These are phyloP conservation scores for Ichthyophthirius multifiliis DNA, from an alignment of 169 alveolate species.

Conservation along the genomic window DNA sequence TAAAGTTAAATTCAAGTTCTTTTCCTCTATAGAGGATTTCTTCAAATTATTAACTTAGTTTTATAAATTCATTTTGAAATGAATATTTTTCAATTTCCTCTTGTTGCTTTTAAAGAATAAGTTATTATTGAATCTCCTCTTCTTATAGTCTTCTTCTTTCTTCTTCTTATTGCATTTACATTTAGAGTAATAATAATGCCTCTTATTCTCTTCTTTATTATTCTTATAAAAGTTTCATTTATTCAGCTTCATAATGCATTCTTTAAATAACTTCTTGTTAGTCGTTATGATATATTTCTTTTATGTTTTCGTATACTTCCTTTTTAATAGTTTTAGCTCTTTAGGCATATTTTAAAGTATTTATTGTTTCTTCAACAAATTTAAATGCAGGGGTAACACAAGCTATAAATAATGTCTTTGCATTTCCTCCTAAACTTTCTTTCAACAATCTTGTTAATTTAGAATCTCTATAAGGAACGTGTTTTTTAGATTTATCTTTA, in stretches of 20 bases:
- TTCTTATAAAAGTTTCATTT: no score
- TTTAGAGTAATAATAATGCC: no score
- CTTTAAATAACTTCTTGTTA: background rate
- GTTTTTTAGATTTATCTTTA: conserved; percentile 17
- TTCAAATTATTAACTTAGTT: background rate
- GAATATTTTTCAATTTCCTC: no score
- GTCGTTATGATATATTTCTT: background rate
- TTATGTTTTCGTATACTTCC: conserved; percentile 57
- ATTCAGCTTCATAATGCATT: no score
- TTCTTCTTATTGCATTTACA: no score
- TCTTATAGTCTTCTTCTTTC: no score
- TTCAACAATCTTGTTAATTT: conserved; percentile 53
- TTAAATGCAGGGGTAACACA: conserved; percentile 66
- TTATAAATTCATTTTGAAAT: background rate
- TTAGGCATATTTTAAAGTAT: conserved; percentile 75
- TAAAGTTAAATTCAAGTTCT: background rate
- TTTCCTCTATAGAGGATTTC: background rate
- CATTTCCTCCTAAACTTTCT: conserved; percentile 79
- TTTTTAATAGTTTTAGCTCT: conserved; percentile 81
- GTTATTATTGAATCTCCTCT: no score
- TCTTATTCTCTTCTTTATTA: no score
- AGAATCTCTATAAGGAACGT: conserved; percentile 71
- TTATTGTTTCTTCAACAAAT: conserved; percentile 73
- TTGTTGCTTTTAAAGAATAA: no score
- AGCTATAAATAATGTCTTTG: conserved; percentile 76